phyloP scores from a whole-genome alignment of 805 yeast genomes.

The Candida golubevii region DNA sequence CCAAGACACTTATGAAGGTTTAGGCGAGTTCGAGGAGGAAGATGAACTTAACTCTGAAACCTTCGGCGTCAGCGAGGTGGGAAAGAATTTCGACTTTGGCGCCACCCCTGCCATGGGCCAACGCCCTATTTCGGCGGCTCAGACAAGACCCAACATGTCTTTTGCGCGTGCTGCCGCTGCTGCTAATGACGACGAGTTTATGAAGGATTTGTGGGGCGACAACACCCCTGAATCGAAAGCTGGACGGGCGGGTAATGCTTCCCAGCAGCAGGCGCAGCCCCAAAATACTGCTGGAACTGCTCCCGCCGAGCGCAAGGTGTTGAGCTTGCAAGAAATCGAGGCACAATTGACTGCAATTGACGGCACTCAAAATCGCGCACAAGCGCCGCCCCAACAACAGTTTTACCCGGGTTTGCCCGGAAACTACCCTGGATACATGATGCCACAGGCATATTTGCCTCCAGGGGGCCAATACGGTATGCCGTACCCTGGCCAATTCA shows the following conservation, averaged over 20 bases:
- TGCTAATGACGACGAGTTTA: conserved; percentile 41
- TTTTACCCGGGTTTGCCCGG: conserved; percentile 33
- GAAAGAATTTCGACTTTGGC: conserved; percentile 66
- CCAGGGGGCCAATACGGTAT: conserved; percentile 33
- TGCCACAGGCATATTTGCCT: conserved; percentile 37
- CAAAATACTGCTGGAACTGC: neutral
- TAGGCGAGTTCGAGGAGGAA: conserved; percentile 65
- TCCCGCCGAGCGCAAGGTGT: conserved; percentile 39
- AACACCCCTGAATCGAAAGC: conserved; percentile 23
- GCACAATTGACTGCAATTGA: conserved; percentile 60
- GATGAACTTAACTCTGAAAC: conserved; percentile 82
- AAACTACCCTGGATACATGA: conserved; percentile 37
- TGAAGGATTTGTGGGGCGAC: conserved; percentile 44
- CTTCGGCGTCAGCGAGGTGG: conserved; percentile 56
- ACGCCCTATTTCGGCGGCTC: conserved; percentile 9
- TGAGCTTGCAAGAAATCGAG: conserved; percentile 82
- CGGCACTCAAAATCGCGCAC: conserved; percentile 22
- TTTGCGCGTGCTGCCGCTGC: conserved; percentile 38
- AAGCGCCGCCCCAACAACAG: conserved; percentile 19
- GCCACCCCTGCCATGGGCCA: conserved; percentile 12
- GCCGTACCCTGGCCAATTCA: conserved; percentile 23
- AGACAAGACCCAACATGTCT: conserved; percentile 27
- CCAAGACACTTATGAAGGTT: conserved; percentile 79
- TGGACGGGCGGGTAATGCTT: neutral
- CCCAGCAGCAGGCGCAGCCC: conserved; percentile 18